phyloP scores from a whole-genome alignment of 352 stramenopile species.

The Pseudoperonospora humuli region DNA sequence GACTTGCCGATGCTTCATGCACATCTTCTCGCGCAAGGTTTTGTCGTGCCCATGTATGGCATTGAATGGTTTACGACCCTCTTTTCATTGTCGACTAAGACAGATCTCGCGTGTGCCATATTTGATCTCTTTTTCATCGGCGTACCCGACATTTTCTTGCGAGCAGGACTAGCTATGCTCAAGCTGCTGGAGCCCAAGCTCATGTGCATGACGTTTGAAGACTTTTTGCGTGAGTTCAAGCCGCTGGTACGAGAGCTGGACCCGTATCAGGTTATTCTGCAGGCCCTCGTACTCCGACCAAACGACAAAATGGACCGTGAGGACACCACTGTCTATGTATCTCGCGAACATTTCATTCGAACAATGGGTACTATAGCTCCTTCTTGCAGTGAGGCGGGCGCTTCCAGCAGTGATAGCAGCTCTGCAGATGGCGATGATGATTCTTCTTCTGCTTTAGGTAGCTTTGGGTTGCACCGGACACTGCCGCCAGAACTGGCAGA shows the following conservation, averaged over 20 bases:
- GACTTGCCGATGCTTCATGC: constrained; percentile 59
- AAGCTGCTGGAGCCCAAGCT: constrained; percentile 72
- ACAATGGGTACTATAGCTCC: constrained; percentile 13
- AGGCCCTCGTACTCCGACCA: constrained; percentile 44
- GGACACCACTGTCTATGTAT: constrained; percentile 54
- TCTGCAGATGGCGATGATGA: constrained; percentile 23
- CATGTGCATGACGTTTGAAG: constrained; percentile 80
- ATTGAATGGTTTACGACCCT: constrained; percentile 87
- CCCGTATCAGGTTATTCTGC: constrained; percentile 64
- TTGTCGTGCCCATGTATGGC: constrained; percentile 73
- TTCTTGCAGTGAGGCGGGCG: constrained; percentile 12
- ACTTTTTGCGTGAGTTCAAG: constrained; percentile 82
- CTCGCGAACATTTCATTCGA: constrained; percentile 37
- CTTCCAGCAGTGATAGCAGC: constrained; percentile 23
- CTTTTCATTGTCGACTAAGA: constrained; percentile 80
- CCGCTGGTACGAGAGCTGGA: constrained; percentile 61
- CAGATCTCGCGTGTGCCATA: constrained; percentile 70
- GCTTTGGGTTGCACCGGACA: constrained; percentile 56
- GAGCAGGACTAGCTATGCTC: constrained; percentile 67
- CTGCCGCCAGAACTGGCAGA: constrained; percentile 42
- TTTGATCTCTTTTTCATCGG: constrained; percentile 83
- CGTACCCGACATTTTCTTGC: constrained; percentile 74
- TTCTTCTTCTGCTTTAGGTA: constrained; percentile 22
- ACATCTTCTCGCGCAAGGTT: constrained; percentile 58
- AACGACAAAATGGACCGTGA: constrained; percentile 40